Conservation (phyloP, 1,284 basidiomycete species). For the Cutaneotrichosporon sp. region DNA sequence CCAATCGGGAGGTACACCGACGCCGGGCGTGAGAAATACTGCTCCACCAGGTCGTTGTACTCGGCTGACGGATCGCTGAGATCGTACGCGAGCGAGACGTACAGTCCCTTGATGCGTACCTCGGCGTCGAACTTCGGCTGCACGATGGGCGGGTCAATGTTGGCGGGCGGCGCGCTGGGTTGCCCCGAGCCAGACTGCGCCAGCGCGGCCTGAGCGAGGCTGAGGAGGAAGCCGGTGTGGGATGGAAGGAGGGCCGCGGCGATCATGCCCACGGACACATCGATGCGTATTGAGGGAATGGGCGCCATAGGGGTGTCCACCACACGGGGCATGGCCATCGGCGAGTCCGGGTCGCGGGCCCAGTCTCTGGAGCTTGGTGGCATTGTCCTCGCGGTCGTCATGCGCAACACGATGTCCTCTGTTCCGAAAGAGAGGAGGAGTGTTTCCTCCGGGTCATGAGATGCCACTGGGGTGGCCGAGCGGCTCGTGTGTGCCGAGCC, state of each 20-base stretch:
- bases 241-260: constrained; percentile 34
- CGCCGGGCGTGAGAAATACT: constrained; percentile 42
- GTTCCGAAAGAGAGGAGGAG: constrained; percentile 43
- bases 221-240: constrained; percentile 34
- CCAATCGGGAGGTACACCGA: constrained; percentile 37
- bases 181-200: neutral
- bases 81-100: constrained; percentile 39
- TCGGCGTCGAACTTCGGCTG: constrained; percentile 28
- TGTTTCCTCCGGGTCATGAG: constrained; percentile 16
- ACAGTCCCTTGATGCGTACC: constrained; percentile 35
- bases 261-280: constrained; percentile 33
- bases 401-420: constrained; percentile 43
- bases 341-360: constrained; percentile 9
- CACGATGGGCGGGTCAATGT: neutral
- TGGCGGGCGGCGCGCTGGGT: neutral
- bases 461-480: constrained; percentile 32
- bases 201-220: constrained; percentile 22
- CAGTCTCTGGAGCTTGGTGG: constrained; percentile 3
- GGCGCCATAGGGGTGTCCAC: constrained; percentile 8
- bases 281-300: constrained; percentile 29
- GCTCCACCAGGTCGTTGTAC: constrained; percentile 7
- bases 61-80: constrained; percentile 15
- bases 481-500: constrained; percentile 20
- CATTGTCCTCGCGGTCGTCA: constrained; percentile 33
- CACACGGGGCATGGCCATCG: constrained; percentile 6